Conservation (phyloP, 2,329 filamentous ascomycete genomes). For the Aspergillus tubingensis region DNA sequence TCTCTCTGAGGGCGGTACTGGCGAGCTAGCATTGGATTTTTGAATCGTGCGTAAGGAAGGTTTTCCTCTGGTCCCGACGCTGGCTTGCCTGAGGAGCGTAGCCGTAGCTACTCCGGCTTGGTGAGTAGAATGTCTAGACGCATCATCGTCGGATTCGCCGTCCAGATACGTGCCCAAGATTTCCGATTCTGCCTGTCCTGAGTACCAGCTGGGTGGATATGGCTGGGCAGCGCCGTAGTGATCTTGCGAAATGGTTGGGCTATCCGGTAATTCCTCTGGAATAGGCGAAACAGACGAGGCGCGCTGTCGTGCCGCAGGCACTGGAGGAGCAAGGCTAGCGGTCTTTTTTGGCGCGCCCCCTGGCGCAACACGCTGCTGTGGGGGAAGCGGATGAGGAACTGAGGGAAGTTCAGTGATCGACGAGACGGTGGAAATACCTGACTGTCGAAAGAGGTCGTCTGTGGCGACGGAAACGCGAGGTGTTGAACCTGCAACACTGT, state of each 20-base stretch:
- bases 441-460: slow-evolving; percentile 33
- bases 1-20: slow-evolving; percentile 16
- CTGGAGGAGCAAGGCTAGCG: slow-evolving; percentile 35
- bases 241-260: slow-evolving; percentile 53
- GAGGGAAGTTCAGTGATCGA: slow-evolving; percentile 33
- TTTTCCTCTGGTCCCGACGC: slow-evolving; percentile 45
- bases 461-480: slow-evolving; percentile 30
- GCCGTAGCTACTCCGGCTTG: slow-evolving; percentile 25
- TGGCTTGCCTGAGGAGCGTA: slow-evolving; percentile 43
- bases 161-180: slow-evolving; percentile 43
- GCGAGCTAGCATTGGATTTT: slow-evolving; percentile 30
- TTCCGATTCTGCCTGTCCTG: slow-evolving; percentile 50
- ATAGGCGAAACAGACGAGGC: slow-evolving; percentile 74
- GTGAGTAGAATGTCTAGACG: slow-evolving; percentile 16
- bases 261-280: slow-evolving; percentile 65
- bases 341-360: slow-evolving; percentile 28
- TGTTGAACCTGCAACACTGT: slow-evolving; percentile 26
- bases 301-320: slow-evolving; percentile 44
- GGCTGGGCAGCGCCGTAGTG: slow-evolving; percentile 72
- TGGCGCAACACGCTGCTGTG: slow-evolving; percentile 18
- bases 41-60: slow-evolving; percentile 46
- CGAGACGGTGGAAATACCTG: slow-evolving; percentile 30
- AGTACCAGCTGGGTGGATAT: slow-evolving; percentile 69
- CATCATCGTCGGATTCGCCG: slow-evolving; percentile 28
- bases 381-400: slow-evolving; percentile 22